phyloP scores from a whole-genome alignment of 2,329 filamentous ascomycete species.

The Elsinoe batatas region DNA sequence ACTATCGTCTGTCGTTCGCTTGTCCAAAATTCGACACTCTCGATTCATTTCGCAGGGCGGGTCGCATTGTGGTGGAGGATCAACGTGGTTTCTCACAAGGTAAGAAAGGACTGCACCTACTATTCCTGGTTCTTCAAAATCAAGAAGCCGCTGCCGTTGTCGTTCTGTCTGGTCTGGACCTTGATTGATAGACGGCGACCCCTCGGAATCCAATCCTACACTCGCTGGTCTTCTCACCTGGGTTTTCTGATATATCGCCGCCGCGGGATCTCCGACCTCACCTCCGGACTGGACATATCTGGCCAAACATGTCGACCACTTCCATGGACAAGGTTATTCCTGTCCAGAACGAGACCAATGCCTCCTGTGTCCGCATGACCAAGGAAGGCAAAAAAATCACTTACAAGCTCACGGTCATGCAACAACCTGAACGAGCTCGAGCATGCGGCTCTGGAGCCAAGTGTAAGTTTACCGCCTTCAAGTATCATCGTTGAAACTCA shows the following conservation, averaged over 20 bases:
- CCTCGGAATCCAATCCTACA: slow-evolving; percentile 18
- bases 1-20: neutral
- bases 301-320: neutral
- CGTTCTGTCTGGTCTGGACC: neutral
- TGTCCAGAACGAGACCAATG: slow-evolving; percentile 48
- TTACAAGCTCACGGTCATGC: slow-evolving; percentile 77
- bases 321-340: slow-evolving; percentile 33
- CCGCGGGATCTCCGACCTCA: slow-evolving; percentile 1
- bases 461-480: slow-evolving; percentile 48
- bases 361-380: slow-evolving; percentile 49
- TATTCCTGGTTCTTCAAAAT: neutral
- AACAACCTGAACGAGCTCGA: slow-evolving; percentile 87
- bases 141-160: slow-evolving; percentile 15
- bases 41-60: neutral
- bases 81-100: neutral
- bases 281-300: neutral
- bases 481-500: slow-evolving; percentile 14
- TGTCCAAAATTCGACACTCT: neutral
- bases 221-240: slow-evolving; percentile 25
- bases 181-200: no score
- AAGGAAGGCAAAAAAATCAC: slow-evolving; percentile 66
- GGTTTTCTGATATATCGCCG: slow-evolving; percentile 2
- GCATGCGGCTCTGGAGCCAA: slow-evolving; percentile 94
- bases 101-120: neutral
- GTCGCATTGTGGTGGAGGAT: neutral